Evolutionary conservation across 345 rosid species (phyloP).

Genomic region (Arabidopsis thaliana): TAIR10.1 NC_003074.8:3371001-3371500

Average conservation of each 20-base stretch:
- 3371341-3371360: neutral
- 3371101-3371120: slow-evolving; percentile 31
- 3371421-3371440: slow-evolving; percentile 20
- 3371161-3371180: slow-evolving; percentile 34
- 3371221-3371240: slow-evolving; percentile 3
- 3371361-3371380: slow-evolving; percentile 17
- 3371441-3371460: slow-evolving; percentile 37
- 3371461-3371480: slow-evolving; percentile 33
- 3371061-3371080: slow-evolving; percentile 10
- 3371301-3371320: neutral
- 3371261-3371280: slow-evolving; percentile 21
- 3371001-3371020: neutral
- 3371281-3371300: slow-evolving; percentile 19
- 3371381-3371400: slow-evolving; percentile 26
- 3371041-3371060: neutral
- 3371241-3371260: slow-evolving; percentile 11
- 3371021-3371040: slow-evolving; percentile 9
- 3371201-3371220: neutral
- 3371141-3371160: slow-evolving; percentile 45
- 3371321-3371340: neutral
- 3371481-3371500: slow-evolving; percentile 39
- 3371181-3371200: slow-evolving; percentile 19
- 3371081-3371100: slow-evolving; percentile 10
- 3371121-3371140: slow-evolving; percentile 37
- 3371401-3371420: slow-evolving; percentile 31